phyloP scores from a whole-genome alignment of 2,329 filamentous ascomycete genomes.

The Myriosclerotinia curreyana region DNA sequence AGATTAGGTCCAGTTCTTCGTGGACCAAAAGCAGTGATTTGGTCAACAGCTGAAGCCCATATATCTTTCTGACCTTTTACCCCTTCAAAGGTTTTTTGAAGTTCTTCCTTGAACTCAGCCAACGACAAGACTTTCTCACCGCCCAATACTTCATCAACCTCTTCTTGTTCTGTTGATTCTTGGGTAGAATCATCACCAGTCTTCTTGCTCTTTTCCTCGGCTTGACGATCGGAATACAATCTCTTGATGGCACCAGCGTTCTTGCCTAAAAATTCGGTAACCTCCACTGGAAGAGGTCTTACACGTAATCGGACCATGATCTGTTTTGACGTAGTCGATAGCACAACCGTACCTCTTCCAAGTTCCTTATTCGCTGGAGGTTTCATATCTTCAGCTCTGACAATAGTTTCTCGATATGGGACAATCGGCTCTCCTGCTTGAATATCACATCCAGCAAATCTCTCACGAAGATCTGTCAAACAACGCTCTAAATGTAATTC shows the following conservation, averaged over 20 bases:
- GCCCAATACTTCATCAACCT: conserved; percentile 52
- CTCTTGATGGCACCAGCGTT: conserved; percentile 75
- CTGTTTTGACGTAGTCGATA: conserved; percentile 80
- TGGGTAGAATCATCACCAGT: conserved; percentile 32
- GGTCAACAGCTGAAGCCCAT: conserved; percentile 74
- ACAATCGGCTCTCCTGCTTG: conserved; percentile 93
- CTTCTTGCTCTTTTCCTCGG: conserved; percentile 41
- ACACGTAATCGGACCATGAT: conserved; percentile 74
- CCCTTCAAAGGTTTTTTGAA: conserved; percentile 65
- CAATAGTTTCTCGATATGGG: conserved; percentile 89
- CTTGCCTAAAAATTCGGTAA: conserved; percentile 82
- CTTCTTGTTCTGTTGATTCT: conserved; percentile 39
- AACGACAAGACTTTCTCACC: conserved; percentile 63
- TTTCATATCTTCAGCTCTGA: conserved; percentile 86
- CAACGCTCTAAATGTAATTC: conserved; percentile 93
- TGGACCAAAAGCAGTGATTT: conserved; percentile 88
- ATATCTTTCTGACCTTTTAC: conserved; percentile 70
- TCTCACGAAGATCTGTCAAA: conserved; percentile 85
- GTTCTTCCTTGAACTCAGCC: conserved; percentile 72
- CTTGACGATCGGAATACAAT: conserved; percentile 69
- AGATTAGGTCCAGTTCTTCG: conserved; percentile 82
- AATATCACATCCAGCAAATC: conserved; percentile 91
- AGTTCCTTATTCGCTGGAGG: conserved; percentile 81
- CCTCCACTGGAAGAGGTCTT: conserved; percentile 70
- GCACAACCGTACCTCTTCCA: conserved; percentile 75